Conservation (phyloP, 1,284 basidiomycete species). For the Thelephora terrestris region DNA sequence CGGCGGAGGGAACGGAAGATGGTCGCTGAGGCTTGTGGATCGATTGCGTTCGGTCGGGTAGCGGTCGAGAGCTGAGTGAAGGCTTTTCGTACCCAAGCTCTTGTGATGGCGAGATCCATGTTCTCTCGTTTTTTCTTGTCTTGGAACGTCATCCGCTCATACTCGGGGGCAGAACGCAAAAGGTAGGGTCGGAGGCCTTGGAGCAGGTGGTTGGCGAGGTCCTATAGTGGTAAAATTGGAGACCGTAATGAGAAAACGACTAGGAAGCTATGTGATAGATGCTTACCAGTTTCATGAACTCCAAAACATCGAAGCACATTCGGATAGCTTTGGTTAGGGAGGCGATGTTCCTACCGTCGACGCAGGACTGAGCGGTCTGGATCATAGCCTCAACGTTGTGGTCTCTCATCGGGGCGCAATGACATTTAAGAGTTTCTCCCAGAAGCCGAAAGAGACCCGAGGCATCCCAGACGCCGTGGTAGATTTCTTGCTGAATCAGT, state of each 20-base stretch:
- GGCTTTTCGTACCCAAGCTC: conserved; percentile 49
- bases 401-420: conserved; percentile 92
- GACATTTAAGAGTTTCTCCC: conserved; percentile 76
- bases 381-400: conserved; percentile 80
- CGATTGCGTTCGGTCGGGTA: conserved; percentile 39
- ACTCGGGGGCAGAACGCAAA: conserved; percentile 69
- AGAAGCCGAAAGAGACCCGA: conserved; percentile 72
- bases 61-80: conserved; percentile 29
- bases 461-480: conserved; percentile 72
- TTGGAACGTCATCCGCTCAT: conserved; percentile 74
- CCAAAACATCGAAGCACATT: conserved; percentile 84
- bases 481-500: conserved; percentile 75
- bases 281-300: conserved; percentile 90
- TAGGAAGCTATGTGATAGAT: conserved; percentile 5
- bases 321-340: conserved; percentile 64
- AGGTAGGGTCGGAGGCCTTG: conserved; percentile 82
- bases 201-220: conserved; percentile 93
- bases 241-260: conserved; percentile 5
- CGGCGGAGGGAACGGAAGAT: conserved; percentile 3
- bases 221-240: conserved; percentile 34
- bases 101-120: conserved; percentile 44
- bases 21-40: conserved; percentile 24
- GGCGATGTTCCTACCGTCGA: conserved; percentile 44
- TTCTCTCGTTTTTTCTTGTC: conserved; percentile 37
- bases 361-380: conserved; percentile 48